A percentile compares a stretch with the other conserved stretches of the same genome.
phyloP scores from a whole-genome alignment of 1,139 yeast species.

The Candida tropicalis region DNA sequence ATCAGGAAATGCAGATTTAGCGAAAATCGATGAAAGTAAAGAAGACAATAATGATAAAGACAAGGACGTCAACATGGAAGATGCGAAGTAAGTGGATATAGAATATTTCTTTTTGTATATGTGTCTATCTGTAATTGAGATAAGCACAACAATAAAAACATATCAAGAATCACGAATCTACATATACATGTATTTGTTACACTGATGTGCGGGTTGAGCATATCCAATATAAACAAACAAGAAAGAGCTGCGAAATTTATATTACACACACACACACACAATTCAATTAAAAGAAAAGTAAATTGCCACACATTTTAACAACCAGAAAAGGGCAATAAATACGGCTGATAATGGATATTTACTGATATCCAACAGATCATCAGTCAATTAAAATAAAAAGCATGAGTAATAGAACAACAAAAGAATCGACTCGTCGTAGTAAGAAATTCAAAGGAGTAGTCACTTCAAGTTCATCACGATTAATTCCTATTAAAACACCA shows the following conservation, averaged over 20 bases:
- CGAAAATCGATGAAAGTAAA: constrained; percentile 38
- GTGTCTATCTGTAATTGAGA: not conserved
- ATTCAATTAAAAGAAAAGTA: too few relatives aligned
- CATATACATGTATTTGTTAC: not conserved
- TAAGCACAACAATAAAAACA: constrained; percentile 1
- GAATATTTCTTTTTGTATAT: not conserved
- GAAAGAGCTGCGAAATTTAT: constrained; percentile 5
- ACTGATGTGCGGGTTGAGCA: not conserved
- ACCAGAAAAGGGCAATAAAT: too few relatives aligned
- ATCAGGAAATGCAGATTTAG: constrained; percentile 25
- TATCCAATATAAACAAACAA: too few relatives aligned
- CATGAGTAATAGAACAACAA: constrained; percentile 3
- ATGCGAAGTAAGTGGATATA: constrained; percentile 11
- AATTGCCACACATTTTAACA: too few relatives aligned
- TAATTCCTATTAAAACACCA: constrained; percentile 4
- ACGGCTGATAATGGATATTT: too few relatives aligned
- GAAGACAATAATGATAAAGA: constrained; percentile 23
- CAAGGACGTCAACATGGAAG: constrained; percentile 20
- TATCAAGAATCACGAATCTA: too few relatives aligned
- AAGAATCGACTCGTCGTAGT: constrained; percentile 1
- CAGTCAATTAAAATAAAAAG: too few relatives aligned
- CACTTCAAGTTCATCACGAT: not conserved
- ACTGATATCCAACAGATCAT: too few relatives aligned
- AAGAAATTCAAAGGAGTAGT: constrained; percentile 1
- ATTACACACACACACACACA: too few relatives aligned